Evolutionary conservation across 2,329 filamentous ascomycete species (phyloP).

Genomic region (Xylariaceae sp.): DNA sequence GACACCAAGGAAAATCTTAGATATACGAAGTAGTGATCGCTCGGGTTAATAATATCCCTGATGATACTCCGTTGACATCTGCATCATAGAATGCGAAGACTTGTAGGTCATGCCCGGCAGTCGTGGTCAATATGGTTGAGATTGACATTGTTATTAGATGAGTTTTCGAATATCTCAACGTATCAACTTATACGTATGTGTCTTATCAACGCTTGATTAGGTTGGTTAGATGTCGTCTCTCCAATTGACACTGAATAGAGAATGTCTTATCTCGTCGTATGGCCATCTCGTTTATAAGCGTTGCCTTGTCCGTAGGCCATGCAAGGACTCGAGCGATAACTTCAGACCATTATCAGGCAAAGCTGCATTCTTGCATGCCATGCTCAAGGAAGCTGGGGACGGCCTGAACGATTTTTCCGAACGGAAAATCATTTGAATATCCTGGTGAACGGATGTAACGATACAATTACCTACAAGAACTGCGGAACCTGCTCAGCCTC

Average conservation of each 20-base stretch:
- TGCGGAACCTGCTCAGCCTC: slow-evolving; percentile 27
- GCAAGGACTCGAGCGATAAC: slow-evolving; percentile 34
- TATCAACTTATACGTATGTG: no score
- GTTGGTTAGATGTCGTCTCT: neutral
- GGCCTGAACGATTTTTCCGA: slow-evolving; percentile 24
- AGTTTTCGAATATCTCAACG: no score
- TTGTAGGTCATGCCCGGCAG: neutral
- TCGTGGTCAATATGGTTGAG: neutral
- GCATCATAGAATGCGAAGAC: neutral
- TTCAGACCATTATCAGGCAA: slow-evolving; percentile 31
- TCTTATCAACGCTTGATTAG: neutral
- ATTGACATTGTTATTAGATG: neutral
- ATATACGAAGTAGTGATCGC: neutral
- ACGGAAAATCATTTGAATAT: slow-evolving; percentile 22
- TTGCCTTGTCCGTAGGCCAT: slow-evolving; percentile 4
- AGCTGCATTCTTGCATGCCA: slow-evolving; percentile 32
- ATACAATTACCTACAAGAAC: slow-evolving; percentile 28
- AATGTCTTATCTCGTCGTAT: neutral
- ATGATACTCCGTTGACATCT: neutral
- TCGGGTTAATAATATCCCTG: neutral
- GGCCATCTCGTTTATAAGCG: neutral
- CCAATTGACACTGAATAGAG: neutral
- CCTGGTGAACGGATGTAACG: slow-evolving; percentile 23
- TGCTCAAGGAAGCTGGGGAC: slow-evolving; percentile 34
- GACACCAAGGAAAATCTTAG: neutral